Base-by-base conservation (phyloP, 2,329 filamentous ascomycete species). In the Colletotrichum lini region DNA sequence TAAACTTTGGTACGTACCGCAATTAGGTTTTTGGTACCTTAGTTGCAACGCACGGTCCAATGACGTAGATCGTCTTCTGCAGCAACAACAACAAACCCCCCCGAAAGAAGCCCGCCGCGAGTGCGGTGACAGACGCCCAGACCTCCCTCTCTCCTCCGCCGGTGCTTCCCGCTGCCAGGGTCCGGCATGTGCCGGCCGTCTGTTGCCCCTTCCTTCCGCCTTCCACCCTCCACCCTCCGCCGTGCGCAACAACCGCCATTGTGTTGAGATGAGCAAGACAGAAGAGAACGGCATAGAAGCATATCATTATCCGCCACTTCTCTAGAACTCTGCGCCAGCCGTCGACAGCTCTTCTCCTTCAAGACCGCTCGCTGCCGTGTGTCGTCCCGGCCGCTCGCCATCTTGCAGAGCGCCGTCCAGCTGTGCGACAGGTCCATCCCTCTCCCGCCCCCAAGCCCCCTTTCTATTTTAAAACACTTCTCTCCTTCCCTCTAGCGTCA, bases 141-240 rank as follows among this genome's bases (percentile, higher is more conserved):
- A 5, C 49, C 63, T 47, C n/a, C 58, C 26, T 38, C n/a, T 42
- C 63, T 47, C 38, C 58, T 35, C 26, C n/a, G 26, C 57, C 47
- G 67, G 67, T 50, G 50, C 23, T 56, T 67, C 64, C 67, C 67
- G 64, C 53, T 44, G 18, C 35, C 10, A 57, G 65, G 40, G 58
- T 50, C 52, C 67, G 67, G 67, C 64, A 70, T 35, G 42, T 61
- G 57, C 67, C 67, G 56, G 62, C 49, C 9, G 61, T 61, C 58
- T 49, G 44, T 49, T 26, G 26, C 35, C 35, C 23, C 38, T 13
- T 16, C 44, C 40, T 4, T 40, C 53, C 21, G 6, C 4, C 44
- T 21, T 16, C 7, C 18, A 35, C 35, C 59, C 9, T 38, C 18
- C 30, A 8, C 30, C 30, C 30, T 30, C 30, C 30, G 30, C 30